Evolutionary conservation across 2,329 filamentous ascomycete genomes (phyloP), one percentile per base, ranked within the genome.

Genomic region (Pestalotiopsis fici): DNA sequence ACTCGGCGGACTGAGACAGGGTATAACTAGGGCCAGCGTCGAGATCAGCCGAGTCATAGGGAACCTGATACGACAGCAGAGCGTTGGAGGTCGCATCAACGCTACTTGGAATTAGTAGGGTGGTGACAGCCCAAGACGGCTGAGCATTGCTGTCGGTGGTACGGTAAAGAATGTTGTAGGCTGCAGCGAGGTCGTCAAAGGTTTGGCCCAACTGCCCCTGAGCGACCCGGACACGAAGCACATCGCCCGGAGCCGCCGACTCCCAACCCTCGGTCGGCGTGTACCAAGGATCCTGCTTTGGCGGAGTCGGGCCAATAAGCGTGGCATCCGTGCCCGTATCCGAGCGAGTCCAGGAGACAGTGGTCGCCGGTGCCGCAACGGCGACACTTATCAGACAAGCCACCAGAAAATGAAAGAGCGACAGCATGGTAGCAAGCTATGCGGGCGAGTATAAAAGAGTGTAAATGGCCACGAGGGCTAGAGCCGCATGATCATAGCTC

Each of bases 61-160:
- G 74, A 9, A 80, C 71, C 67, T 82, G 80, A 67, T 80, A 83
- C 0, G 80, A 82, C 0, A 83, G 69, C 2, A 83, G 39, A 21
- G 71, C 70, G 62, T 65, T 11, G 15, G 35, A 35, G 12, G 12
- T 50, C 4, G 28, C 47, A 35, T 31, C 28, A 7, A 47, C 23
- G 50, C 50, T 4, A 56, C 60, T 27, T 4, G 72, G 72, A 11
- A 73, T 59, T 15, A 74, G 60, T 0, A 83, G 68, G 0, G 79
- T 81, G 0, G 80, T 81, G 2, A 82, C 78, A 0, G 80, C 79
- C 79, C 79, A 82, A 0, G 77, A 74, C 0, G 80, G 75, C 21
- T 71, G 68, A 66, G 77, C 75, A 1, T 69, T 72, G 1, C 78
- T 77, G 67, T 79, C 75, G 0, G 77, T 81, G 0, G 80, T 81